These are phyloP conservation scores for Brettanomyces custersianus DNA, from an alignment of 805 yeast genomes.

Conservation along the genomic window DNA sequence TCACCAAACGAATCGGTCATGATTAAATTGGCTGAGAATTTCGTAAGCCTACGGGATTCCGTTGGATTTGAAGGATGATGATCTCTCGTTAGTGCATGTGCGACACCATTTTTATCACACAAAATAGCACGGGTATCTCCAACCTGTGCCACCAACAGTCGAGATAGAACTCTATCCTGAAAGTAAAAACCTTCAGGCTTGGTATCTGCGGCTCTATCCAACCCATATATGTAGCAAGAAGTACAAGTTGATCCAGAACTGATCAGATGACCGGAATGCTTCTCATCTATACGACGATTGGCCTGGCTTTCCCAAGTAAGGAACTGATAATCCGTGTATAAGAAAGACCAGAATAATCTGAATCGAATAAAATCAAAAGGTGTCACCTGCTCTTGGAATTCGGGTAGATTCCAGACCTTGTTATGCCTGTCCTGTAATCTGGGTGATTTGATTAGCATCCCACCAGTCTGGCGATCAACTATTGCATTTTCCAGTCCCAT, in stretches of 20 bases:
- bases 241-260: conserved; percentile 31
- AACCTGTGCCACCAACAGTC: conserved; percentile 74
- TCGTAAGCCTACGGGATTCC: conserved; percentile 65
- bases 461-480: conserved; percentile 3
- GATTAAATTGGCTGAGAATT: conserved; percentile 52
- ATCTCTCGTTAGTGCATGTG: conserved; percentile 65
- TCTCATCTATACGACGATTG: conserved; percentile 5
- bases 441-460: conserved; percentile 2
- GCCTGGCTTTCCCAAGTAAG: conserved; percentile 25
- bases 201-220: conserved; percentile 19
- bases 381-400: conserved; percentile 5
- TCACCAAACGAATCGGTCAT: conserved; percentile 92
- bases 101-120: conserved; percentile 75
- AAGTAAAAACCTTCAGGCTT: conserved; percentile 39
- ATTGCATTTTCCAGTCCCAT: conserved; percentile 12
- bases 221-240: conserved; percentile 22
- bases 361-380: conserved; percentile 48
- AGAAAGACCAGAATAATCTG: conserved; percentile 54
- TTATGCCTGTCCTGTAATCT: conserved; percentile 5
- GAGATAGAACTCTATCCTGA: conserved; percentile 55
- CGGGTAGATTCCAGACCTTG: conserved; percentile 3
- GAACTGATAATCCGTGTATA: conserved; percentile 58
- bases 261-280: conserved; percentile 6
- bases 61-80: conserved; percentile 84
- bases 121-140: conserved; percentile 87